phyloP scores from a whole-genome alignment of 345 rosid genomes.

The Cardiospermum halicacabum region DNA sequence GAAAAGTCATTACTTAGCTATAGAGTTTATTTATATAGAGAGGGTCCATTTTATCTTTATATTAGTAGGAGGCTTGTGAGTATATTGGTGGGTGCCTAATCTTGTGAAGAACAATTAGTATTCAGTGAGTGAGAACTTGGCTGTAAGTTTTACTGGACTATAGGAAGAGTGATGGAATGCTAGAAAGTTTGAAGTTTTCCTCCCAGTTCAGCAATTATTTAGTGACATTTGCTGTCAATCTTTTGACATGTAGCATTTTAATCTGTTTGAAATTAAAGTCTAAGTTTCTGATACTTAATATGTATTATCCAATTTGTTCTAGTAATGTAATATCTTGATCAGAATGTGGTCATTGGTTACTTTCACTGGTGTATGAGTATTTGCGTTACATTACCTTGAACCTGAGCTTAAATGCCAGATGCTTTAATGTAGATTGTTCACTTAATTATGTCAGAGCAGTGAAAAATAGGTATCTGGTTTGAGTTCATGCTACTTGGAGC shows the following conservation, averaged over 20 bases:
- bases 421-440: neutral
- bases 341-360: neutral
- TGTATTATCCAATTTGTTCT: neutral
- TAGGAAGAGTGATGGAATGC: neutral
- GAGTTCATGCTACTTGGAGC: too few relatives aligned
- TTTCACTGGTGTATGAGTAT: neutral
- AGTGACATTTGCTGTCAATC: neutral
- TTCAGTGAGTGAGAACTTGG: neutral
- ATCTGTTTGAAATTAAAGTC: neutral
- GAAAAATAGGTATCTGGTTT: too few relatives aligned
- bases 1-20: too few relatives aligned
- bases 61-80: too few relatives aligned
- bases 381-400: neutral
- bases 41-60: too few relatives aligned
- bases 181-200: neutral
- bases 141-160: neutral
- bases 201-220: neutral
- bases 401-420: neutral
- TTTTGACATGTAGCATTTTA: neutral
- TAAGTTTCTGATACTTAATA: neutral
- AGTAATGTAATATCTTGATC: neutral
- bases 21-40: too few relatives aligned
- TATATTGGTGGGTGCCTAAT: neutral
- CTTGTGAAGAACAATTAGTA: neutral
- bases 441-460: too few relatives aligned